Conservation (phyloP, 495 filamentous ascomycete genomes). For the Aspergillus sclerotioniger region DNA sequence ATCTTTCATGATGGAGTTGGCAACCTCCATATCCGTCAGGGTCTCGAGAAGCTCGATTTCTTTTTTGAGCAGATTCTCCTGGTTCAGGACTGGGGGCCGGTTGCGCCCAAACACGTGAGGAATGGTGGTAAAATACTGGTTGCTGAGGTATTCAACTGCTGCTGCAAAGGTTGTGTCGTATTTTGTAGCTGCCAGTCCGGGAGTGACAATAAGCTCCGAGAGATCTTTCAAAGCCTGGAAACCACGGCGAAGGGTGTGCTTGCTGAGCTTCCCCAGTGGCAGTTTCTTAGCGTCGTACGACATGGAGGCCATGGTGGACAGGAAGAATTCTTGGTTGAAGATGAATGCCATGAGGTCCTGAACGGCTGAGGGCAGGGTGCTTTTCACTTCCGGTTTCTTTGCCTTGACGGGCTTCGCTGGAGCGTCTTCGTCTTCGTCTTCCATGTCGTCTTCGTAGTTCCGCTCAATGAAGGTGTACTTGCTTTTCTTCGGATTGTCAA, state of each 20-base stretch:
- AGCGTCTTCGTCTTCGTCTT: constrained; percentile 53
- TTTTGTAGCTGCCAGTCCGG: constrained; percentile 40
- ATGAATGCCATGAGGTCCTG: constrained; percentile 75
- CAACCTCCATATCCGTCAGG: constrained; percentile 78
- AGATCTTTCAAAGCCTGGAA: constrained; percentile 74
- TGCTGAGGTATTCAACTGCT: constrained; percentile 61
- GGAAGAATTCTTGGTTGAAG: constrained; percentile 72
- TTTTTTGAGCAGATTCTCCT: constrained; percentile 55
- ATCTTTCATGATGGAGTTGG: constrained; percentile 72
- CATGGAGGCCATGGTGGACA: constrained; percentile 61
- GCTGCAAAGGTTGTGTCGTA: constrained; percentile 37
- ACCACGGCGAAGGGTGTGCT: constrained; percentile 65
- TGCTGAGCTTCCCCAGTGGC: constrained; percentile 80
- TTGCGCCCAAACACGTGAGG: constrained; percentile 78
- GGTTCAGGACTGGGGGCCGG: constrained; percentile 62
- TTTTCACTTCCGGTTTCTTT: constrained; percentile 35
- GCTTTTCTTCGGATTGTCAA: constrained; percentile 52
- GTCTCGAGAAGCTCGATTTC: constrained; percentile 77
- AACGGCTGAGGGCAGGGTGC: constrained; percentile 54
- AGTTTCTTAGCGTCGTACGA: constrained; percentile 77
- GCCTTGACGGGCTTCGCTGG: constrained; percentile 21
- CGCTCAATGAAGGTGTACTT: constrained; percentile 80
- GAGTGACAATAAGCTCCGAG: constrained; percentile 57
- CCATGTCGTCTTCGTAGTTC: constrained; percentile 65
- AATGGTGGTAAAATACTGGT: constrained; percentile 76